Evolutionary conservation across 768 basidiomycete species (phyloP), one percentile per base, ranked within the genome.

Genomic region (Leccinum disarticulatum): DNA sequence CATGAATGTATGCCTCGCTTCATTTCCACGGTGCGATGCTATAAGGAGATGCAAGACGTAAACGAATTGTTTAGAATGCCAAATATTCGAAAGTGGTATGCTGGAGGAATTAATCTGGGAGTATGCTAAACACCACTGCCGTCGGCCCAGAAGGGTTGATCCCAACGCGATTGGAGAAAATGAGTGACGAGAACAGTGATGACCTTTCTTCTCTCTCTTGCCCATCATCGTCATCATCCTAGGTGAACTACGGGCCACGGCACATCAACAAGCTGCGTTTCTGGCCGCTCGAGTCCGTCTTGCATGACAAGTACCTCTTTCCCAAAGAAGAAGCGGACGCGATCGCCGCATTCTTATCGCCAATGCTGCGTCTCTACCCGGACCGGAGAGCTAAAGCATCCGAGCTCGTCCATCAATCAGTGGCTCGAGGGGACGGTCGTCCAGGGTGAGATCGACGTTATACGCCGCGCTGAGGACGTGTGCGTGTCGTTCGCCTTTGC

Each of bases 251-350:
- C 87, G 94, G 8, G n/a, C n/a, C n/a, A n/a, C n/a, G n/a, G n/a
- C 93, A 96, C 66, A 98, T 98, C 70, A 88, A 87, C 73, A 95
- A 96, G 73, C 81, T 98, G 41, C 88, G 95, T 13, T 96, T 84
- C 74, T 98, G 93, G 93, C 91, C 92, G 5, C 81, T 95, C 28
- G 83, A 85, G 0, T 75, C 85, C 10, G 92, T 95, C 22, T 75
- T 94, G 58, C 87, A 91, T 68, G 95, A 99, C 80, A 98, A 99
- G 77, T 98, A 98, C 77, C 84, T 97, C 57, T 93, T 99, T 70
- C 87, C 93, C 1, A 82, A 84, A 53, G 76, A 81, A 5, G 94
- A 95, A 54, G 92, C 96, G 1, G 90, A 91, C 47, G 78, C 83
- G 41, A 87, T 98, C 61, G 82, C 88, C 3, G 81, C 84, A 1